phyloP scores from a whole-genome alignment of 306 rosid genomes.

The Cucumis melo region DNA sequence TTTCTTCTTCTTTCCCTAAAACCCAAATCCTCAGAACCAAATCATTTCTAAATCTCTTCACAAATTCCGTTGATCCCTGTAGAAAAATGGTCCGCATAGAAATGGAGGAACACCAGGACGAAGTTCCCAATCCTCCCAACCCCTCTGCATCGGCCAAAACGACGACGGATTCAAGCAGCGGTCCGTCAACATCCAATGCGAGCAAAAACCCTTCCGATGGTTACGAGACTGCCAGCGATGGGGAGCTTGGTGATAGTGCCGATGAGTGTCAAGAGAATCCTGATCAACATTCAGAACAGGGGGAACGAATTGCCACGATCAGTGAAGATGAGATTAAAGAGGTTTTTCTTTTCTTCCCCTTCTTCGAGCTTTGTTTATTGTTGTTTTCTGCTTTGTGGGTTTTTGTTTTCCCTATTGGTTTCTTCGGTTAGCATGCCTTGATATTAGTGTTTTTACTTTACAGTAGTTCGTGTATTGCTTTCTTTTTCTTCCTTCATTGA shows the following conservation, averaged over 20 bases:
- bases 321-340: constrained; percentile 17
- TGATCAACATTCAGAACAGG: neutral
- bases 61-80: neutral
- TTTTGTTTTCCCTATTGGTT: neutral
- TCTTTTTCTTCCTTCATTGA: neutral
- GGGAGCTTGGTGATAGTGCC: constrained; percentile 25
- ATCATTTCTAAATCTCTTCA: neutral
- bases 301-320: neutral
- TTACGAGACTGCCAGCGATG: constrained; percentile 51
- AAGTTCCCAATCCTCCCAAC: constrained; percentile 1
- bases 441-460: neutral
- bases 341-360: neutral
- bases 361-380: neutral
- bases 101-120: constrained; percentile 10
- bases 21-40: neutral
- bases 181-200: neutral
- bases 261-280: constrained; percentile 2
- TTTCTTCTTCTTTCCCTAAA: neutral
- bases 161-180: neutral
- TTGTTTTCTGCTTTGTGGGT: neutral
- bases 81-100: constrained; percentile 13
- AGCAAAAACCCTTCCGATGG: constrained; percentile 25
- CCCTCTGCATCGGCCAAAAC: constrained; percentile 4
- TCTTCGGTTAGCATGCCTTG: neutral
- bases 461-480: neutral